Base-by-base conservation (phyloP, 1,139 yeast genomes). In the Suhomyces bokatorum region DNA sequence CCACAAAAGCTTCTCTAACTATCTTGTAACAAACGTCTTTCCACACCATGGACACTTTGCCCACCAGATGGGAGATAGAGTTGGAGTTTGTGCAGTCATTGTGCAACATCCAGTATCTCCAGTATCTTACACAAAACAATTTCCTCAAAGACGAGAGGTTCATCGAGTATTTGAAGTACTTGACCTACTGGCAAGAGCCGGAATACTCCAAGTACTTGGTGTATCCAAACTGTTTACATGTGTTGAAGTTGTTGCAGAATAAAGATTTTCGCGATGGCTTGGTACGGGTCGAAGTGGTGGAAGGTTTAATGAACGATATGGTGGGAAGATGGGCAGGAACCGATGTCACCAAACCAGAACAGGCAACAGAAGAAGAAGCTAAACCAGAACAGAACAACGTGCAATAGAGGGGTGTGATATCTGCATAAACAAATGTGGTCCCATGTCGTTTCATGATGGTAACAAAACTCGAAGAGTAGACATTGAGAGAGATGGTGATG, bases 31-130 rank as follows among this genome's bases (percentile, higher is more conserved):
- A 17, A 3, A 20, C 35, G 13, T 16, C 31, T 24, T 14, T n/a
- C 20, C 22, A 14, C 24, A 38, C 26, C 8, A 45, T 42, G 44
- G 48, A 45, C 14, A 42, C 49, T 20, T 51, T 84, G 24, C 93
- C 95, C 12, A 78, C 86, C 10, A 64, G 95, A 52, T 87, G 91
- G 87, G 95, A 87, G 56, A 80, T 86, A 29, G 95, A 86, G 57
- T 73, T 86, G 29, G 95, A 86, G 68, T 87, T 87, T 62, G 88
- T 87, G 6, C 96, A 87, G 63, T 81, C 91, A n/a, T 70, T 87
- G 40, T 81, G 91, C 15, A 87, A 87, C 59, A 83, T 88, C 35
- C 90, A 82, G 62, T 87, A 87, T 55, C 69, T 87, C 47, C 81
- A 83, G 56, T 85, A 79, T 55, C 67, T 87, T 36, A 95, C 95